These are phyloP conservation scores for Exophiala alcalophila DNA, from an alignment of 2,329 filamentous ascomycete species.

Conservation along the genomic window DNA sequence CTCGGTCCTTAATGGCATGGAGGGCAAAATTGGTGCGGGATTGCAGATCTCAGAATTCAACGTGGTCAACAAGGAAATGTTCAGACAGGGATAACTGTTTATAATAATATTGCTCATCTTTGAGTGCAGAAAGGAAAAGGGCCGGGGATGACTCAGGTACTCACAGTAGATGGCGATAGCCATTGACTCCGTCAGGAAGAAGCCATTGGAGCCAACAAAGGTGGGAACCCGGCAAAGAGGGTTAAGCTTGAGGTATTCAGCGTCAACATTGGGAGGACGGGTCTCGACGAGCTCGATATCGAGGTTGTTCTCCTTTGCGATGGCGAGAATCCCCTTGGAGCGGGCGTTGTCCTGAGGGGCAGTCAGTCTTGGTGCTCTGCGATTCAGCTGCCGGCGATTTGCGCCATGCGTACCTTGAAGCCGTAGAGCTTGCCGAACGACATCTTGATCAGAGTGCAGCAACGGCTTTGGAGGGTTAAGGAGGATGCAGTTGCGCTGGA, in stretches of 20 bases:
- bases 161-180: constrained; percentile 97
- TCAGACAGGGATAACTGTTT: constrained; percentile 99
- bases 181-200: constrained; percentile 80
- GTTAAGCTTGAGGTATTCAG: constrained; percentile 82
- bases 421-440: constrained; percentile 98
- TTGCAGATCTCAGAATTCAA: constrained; percentile 72
- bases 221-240: constrained; percentile 87
- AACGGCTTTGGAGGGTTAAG: too few relatives aligned
- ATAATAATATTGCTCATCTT: constrained; percentile 71
- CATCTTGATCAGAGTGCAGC: constrained; percentile 58
- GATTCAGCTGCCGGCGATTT: constrained; percentile 28
- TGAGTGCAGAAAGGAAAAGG: constrained; percentile 17
- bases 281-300: constrained; percentile 82
- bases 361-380: constrained; percentile 17
- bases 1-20: constrained; percentile 24
- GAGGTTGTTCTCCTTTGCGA: constrained; percentile 96
- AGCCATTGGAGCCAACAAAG: constrained; percentile 90
- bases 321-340: constrained; percentile 63
- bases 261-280: constrained; percentile 59
- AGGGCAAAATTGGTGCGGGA: constrained; percentile 16
- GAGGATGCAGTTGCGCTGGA: too few relatives aligned
- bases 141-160: constrained; percentile 45
- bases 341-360: constrained; percentile 30
- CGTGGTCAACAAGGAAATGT: constrained; percentile 78
- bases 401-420: constrained; percentile 61